Conservation (phyloP, 179 eudicot genomes). For the Sideroxylon spinosum region DNA sequence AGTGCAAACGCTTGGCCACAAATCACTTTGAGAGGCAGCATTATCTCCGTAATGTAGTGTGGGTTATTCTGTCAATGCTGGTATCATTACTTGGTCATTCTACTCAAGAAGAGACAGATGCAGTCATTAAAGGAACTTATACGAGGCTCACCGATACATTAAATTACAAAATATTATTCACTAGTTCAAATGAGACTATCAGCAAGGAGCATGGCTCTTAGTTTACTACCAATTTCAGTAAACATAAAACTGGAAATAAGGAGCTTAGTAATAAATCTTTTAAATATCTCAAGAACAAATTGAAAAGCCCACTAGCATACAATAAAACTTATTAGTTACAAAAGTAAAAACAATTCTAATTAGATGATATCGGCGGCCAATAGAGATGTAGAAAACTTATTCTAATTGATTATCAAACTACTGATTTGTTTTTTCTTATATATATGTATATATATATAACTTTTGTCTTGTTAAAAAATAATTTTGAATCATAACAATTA, state of each 20-base stretch:
- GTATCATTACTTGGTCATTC: background rate
- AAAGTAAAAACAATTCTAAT: background rate
- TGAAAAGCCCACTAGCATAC: background rate
- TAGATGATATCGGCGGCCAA: background rate
- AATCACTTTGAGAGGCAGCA: background rate
- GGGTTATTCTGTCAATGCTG: background rate
- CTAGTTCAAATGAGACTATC: background rate
- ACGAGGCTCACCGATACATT: background rate
- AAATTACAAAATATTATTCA: background rate
- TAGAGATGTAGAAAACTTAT: background rate
- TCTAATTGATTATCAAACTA: background rate
- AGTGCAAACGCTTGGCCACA: background rate
- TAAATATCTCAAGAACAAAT: too few relatives aligned
- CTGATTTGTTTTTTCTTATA: too few relatives aligned
- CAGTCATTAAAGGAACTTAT: background rate
- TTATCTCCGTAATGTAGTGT: background rate
- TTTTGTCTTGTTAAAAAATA: too few relatives aligned
- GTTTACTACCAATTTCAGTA: background rate
- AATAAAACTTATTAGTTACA: background rate
- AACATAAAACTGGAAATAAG: too few relatives aligned
- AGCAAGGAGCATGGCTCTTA: background rate
- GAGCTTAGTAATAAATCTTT: too few relatives aligned
- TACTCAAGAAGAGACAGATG: background rate
- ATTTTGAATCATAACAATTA: too few relatives aligned
- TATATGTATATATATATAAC: too few relatives aligned